Evolutionary conservation across 495 filamentous ascomycete species (phyloP), one percentile per base, ranked within the genome.

Genomic region (Xylaria bambusicola): DNA sequence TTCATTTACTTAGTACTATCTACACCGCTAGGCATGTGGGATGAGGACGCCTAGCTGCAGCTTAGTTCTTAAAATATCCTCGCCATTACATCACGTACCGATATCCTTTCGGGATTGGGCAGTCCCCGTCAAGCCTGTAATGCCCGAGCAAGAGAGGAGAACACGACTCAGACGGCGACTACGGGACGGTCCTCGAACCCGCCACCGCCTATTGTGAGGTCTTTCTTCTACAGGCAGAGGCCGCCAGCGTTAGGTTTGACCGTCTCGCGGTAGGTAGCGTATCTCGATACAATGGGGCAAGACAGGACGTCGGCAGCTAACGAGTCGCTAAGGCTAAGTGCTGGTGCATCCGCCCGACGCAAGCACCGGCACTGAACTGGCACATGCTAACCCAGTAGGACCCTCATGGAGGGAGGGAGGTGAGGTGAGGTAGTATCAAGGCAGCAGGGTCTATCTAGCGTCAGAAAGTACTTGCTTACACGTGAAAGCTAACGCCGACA

Each of bases 31-130:
- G n/a, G n/a, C n/a, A n/a, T 5, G 29, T 33, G 5, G 10, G 10
- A 33, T 33, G 29, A 33, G 29, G 29, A 33, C 10, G 29, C 29
- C 29, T 33, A 10, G 23, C 44, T 58, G 55, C 55, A 42, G 55
- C 45, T 44, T 21, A 42, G 2, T 9, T 50, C 44, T 48, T 57
- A 38, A 57, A 48, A 57, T 48, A 48, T 33, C 33, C 44, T 27
- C 44, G 8, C 0, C 20, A 57, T 57, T 57, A 48, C 54, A 48
- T 57, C 54, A 48, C 48, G 54, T 44, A 48, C 40, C n/a, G n/a
- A n/a, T n/a, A n/a, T n/a, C n/a, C 20, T 48, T 21, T 33, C 27
- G 26, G 20, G 18, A 45, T 41, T 35, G 53, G 53, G 53, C 24
- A 15, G 23, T 36, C 53, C 53, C 53, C 13, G 36, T 38, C n/a